Base-by-base conservation (phyloP, 768 basidiomycete species). In the Antrodiella citrinella region DNA sequence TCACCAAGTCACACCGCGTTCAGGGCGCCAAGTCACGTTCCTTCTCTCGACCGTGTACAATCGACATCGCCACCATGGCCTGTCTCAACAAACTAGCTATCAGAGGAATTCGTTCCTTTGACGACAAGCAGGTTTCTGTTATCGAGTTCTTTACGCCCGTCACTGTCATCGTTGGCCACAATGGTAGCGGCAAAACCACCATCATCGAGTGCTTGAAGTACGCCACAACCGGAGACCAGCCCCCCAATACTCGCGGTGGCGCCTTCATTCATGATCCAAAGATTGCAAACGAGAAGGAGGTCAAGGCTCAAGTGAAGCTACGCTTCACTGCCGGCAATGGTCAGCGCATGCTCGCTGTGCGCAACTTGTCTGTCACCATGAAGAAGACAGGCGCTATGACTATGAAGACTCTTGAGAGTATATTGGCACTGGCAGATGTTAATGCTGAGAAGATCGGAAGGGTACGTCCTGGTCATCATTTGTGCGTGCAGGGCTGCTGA, bases 141-240 rank as follows among this genome's bases (percentile, higher is more conserved):
- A 95, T 99, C 65, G 90, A 98, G 67, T 99, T 99, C 71, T 97
- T 92, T 70, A 83, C 84, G 18, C 96, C 96, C 4, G 87, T 99
- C 49, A 99, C 96, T 0, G 94, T 99, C 67, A 98, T 99, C 52
- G 93, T 98, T 2, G 96, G 96, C 2, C 90, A 93, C 72, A 99
- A 99, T 67, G 96, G 96, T 15, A 93, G 90, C 59, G 96, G 96
- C 41, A 99, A 99, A 71, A 99, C 96, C 2, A 99, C 95, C 0
- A 89, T 98, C 63, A 98, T 99, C 67, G 96, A 99, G 74, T 98
- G 95, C 69, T 79, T 99, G 66, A 98, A 98, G 73, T 99, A 99
- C 64, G 92, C 91, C 10, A 96, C 96, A 0, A 99, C 96, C 0
- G 96, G 96, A 23, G 95, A 98, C 66, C 87, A 98, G 59, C 96